Percentiles rank a stretch among this genome's conserved stretches.
Conservation (phyloP, 2,329 filamentous ascomycete species). For the Epichloe gansuensis region DNA sequence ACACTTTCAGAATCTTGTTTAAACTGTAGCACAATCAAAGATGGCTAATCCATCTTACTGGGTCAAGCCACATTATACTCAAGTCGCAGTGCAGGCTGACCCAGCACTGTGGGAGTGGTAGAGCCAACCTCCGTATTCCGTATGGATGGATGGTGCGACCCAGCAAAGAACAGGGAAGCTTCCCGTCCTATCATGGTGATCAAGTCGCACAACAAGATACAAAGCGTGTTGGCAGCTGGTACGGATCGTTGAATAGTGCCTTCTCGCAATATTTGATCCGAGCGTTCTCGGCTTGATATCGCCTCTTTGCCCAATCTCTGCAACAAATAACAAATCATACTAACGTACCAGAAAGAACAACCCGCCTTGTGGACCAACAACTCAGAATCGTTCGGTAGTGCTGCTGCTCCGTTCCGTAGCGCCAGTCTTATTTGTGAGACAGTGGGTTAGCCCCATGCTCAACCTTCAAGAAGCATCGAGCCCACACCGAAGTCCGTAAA, state of each 20-base stretch:
- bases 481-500: neutral
- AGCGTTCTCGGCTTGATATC: too few species aligned
- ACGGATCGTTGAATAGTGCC: too few species aligned
- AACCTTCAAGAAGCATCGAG: neutral
- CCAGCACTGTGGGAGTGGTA: neutral
- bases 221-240: too few species aligned
- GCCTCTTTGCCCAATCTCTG: too few species aligned
- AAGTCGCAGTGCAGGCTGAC: neutral
- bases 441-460: neutral
- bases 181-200: neutral
- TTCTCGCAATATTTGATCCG: too few species aligned
- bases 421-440: neutral
- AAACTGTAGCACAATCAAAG: neutral
- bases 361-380: too few species aligned
- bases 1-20: neutral
- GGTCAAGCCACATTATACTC: constrained; percentile 1
- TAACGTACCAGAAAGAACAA: too few species aligned
- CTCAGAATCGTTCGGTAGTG: too few species aligned
- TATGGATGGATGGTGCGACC: neutral
- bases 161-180: neutral
- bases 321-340: too few species aligned
- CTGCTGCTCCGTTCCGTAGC: too few species aligned
- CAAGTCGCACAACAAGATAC: neutral
- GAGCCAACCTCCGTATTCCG: neutral
- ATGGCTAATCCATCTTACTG: neutral